Evolutionary conservation across 306 rosid species (phyloP).

Genomic region (Malus sylvestris): DNA sequence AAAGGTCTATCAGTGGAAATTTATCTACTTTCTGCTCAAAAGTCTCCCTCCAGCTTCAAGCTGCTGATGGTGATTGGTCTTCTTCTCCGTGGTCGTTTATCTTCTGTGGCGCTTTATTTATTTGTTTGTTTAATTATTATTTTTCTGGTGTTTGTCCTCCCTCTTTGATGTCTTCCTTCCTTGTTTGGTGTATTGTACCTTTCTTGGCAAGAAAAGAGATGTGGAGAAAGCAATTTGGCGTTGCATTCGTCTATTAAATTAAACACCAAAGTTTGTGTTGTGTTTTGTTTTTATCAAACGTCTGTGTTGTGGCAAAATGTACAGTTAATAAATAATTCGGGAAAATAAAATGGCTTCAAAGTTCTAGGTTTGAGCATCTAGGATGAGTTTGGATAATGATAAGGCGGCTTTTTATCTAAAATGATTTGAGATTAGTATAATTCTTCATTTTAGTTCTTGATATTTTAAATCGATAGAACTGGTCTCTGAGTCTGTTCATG

Average conservation of each 20-base stretch:
- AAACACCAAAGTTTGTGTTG: not conserved
- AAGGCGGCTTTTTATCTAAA: too few relatives aligned
- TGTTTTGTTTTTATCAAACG: too few relatives aligned
- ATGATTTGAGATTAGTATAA: too few relatives aligned
- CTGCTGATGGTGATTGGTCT: not conserved
- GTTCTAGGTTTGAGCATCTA: not conserved
- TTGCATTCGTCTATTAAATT: not conserved
- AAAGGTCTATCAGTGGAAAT: not conserved
- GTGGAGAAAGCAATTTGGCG: not conserved
- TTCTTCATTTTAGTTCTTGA: fast-evolving
- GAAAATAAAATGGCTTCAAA: not conserved
- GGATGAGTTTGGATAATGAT: not conserved
- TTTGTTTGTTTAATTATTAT: too few relatives aligned
- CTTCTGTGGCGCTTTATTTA: not conserved
- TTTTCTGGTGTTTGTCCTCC: not conserved
- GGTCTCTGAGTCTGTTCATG: too few relatives aligned
- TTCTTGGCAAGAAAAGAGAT: not conserved
- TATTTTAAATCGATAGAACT: too few relatives aligned
- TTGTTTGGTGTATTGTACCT: not conserved
- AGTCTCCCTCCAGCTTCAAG: not conserved
- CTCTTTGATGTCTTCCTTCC: not conserved
- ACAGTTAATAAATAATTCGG: not conserved
- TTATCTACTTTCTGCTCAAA: not conserved
- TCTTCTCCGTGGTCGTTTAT: not conserved
- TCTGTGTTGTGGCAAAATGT: too few relatives aligned